These are phyloP conservation scores for Cicer yamashitae DNA, from an alignment of 306 rosid genomes.

Conservation along the genomic window DNA sequence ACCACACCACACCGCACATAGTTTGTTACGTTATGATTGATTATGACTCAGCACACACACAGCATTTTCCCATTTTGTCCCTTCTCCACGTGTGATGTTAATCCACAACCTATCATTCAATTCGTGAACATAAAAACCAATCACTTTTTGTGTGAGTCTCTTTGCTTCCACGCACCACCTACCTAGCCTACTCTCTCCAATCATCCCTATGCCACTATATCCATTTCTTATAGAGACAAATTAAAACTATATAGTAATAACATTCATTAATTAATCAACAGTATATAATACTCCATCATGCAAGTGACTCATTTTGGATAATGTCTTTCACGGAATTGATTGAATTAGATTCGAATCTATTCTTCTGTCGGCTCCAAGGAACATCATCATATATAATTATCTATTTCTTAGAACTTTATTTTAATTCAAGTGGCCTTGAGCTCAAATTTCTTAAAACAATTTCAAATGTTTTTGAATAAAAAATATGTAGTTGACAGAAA, in stretches of 20 bases:
- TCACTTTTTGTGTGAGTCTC: conserved; percentile 9
- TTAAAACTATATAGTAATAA: neutral
- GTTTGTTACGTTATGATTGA: neutral
- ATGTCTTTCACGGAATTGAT: conserved; percentile 3
- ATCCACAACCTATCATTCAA: conserved; percentile 52
- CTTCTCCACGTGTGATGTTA: conserved; percentile 37
- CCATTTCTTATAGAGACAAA: neutral
- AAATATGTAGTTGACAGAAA: no score
- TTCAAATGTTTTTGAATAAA: no score
- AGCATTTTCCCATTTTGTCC: conserved; percentile 3
- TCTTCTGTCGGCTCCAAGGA: conserved; percentile 19
- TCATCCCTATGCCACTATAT: conserved; percentile 30
- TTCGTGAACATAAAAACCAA: neutral
- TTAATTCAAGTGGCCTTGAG: neutral
- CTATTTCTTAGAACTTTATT: neutral
- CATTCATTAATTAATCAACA: neutral
- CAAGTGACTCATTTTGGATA: conserved; percentile 40
- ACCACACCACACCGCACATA: conserved; percentile 26
- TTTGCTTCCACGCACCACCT: neutral
- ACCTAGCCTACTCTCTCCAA: conserved; percentile 23
- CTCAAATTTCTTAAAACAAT: neutral
- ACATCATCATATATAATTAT: neutral
- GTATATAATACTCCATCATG: neutral
- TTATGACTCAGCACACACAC: conserved; percentile 56
- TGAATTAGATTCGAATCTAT: conserved; percentile 42